Base-by-base conservation (phyloP, 164 flowering plant genomes). In the Magnolia kwangsiensis region DNA sequence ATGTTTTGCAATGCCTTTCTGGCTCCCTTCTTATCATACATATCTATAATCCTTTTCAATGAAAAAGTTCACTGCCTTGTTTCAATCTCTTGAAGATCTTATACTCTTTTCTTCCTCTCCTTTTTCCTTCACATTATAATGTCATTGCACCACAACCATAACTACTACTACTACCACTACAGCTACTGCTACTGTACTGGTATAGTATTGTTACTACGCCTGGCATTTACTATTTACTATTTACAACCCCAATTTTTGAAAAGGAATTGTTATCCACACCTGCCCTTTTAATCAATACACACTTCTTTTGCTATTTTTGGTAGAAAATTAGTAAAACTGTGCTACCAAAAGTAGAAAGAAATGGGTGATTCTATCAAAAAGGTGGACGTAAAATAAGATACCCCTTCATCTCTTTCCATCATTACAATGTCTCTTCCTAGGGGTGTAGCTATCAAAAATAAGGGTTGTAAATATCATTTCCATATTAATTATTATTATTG, bases 1-100 rank as follows among this genome's bases (percentile, higher is more conserved):
- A 73, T 76, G 45, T 78, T 55, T 19, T n/a, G 72, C 76, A 64
- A 64, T 71, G 45, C 21, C 67, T 55, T 74, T 27, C 29, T 72
- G 69, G 51, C 74, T 70, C 69, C 45, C 45, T 49, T 13, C 74
- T 77, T 21, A 73, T 31, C 6, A 10, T 58, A 31, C n/a, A 70
- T 27, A 70, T 27, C 69, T 66, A 72, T 58, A 37, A 50, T 71
- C 58, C 27, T 66, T 51, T 74, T 67, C 20, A 31, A 37, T 37
- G 66, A 72, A 73, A 77, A 51, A 66, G 50, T 37, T 37, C 45
- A 37, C 45, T 37, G 7, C 45, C 45, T 4, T 37, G 45, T 37
- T 37, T 3, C 45, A 4, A 37, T 37, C 45, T 37, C 7, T 37
- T 37, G 45, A 37, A 37, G 45, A 37, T 37, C 45, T 37, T 37